Base-by-base conservation (phyloP, 805 yeast genomes). In the Candida silvicultrix region DNA sequence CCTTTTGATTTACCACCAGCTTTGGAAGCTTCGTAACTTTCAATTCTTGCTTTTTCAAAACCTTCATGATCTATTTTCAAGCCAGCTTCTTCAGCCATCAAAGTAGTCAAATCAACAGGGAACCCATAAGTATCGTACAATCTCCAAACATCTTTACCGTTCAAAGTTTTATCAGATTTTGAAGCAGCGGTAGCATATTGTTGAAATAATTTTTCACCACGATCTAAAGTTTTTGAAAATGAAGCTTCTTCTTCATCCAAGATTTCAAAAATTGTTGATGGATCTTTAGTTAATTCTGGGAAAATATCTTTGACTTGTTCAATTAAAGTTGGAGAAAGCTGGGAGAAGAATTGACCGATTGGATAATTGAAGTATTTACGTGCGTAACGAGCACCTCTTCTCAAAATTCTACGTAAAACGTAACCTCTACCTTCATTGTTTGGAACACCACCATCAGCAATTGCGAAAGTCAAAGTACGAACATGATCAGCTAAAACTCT, bases 381-480 rank as follows among this genome's bases (percentile, higher is more conserved):
- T 40, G 85, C 97, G 62, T 88, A 94, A 69, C 99, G 85, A 36
- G 97, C 88, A 61, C 99, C 99, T 75, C 99, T 85, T 75, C 99
- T 85, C 61, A 94, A 74, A 57, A 94, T 90, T 74, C 99, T 85
- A 73, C 99, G 84, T 66, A 94, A 73, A 39, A 94, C 99, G 62
- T 94, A 94, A 59, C 99, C 99, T 71, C 99, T 85, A 59, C 99
- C 99, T 64, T 94, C 99, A 62, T 90, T 94, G 71, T 94, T 94
- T 63, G 99, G 99, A 47, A 94, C 97, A 62, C 99, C 99, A 61
- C 99, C 99, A 67, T 94, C 99, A 36, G 96, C 87, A 49, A 94
- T 76, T 42, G 99, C 97, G 67, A 94, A 88, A 2, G 96, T 88
- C 64, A 94, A 77, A 22, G 99, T 94, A 70, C 99, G 84, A 34